Evolutionary conservation across 768 basidiomycete genomes (phyloP).

Genomic region (Leccinum disarticulatum): DNA sequence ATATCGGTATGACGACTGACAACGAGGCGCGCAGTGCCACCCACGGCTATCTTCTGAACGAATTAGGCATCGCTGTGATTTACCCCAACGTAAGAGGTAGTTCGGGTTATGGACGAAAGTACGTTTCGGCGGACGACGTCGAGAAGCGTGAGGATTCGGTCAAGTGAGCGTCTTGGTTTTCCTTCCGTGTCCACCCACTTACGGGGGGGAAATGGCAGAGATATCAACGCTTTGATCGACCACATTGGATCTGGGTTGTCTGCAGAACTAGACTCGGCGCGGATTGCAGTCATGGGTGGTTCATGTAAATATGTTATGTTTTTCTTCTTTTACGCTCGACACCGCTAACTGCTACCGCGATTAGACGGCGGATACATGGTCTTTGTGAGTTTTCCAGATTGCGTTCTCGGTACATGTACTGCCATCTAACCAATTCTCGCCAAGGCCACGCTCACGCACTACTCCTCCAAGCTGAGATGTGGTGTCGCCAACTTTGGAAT

Average conservation of each 20-base stretch:
- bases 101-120: constrained; percentile 41
- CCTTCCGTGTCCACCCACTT: background rate
- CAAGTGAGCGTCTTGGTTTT: constrained; percentile 29
- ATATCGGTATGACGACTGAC: constrained; percentile 1
- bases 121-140: constrained; percentile 40
- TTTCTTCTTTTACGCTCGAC: background rate
- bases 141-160: constrained; percentile 44
- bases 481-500: constrained; percentile 44
- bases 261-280: constrained; percentile 33
- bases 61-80: constrained; percentile 40
- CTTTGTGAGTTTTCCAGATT: constrained; percentile 28
- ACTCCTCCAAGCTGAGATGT: constrained; percentile 40
- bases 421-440: constrained; percentile 1
- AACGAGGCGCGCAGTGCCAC: constrained; percentile 24
- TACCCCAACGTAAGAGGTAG: constrained; percentile 46
- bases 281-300: constrained; percentile 43
- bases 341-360: background rate
- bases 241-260: constrained; percentile 34
- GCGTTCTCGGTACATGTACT: background rate
- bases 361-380: constrained; percentile 43
- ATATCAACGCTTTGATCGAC: constrained; percentile 39
- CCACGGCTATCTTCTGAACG: constrained; percentile 43
- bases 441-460: constrained; percentile 42
- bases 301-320: constrained; percentile 33
- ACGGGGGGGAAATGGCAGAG: constrained; percentile 23